Percentiles rank a stretch among this genome's conserved stretches.
These are phyloP conservation scores for Fabrea salina DNA, from an alignment of 169 alveolate genomes.

Conservation along the genomic window DNA sequence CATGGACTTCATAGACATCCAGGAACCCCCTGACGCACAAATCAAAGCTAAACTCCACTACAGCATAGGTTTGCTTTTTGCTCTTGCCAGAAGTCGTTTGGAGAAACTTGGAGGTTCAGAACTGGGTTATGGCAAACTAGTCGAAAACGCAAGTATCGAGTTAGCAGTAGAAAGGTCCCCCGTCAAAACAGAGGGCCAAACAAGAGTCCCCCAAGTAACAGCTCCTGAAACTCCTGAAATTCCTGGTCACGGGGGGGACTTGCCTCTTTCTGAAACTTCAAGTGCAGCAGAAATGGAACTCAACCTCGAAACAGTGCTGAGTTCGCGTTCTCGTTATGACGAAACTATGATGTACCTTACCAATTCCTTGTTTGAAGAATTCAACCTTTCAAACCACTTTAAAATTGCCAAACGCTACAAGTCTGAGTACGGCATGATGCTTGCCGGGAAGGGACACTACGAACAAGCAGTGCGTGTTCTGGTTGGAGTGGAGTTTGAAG, in stretches of 20 bases:
- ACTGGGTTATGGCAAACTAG: neutral
- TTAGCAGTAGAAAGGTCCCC: constrained; percentile 15
- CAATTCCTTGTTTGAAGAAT: neutral
- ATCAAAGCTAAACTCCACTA: neutral
- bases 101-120: neutral
- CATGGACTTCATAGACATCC: neutral
- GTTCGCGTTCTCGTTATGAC: neutral
- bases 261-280: neutral
- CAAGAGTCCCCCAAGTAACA: neutral
- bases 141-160: neutral
- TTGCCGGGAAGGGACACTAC: neutral
- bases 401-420: neutral
- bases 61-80: constrained; percentile 2
- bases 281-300: neutral
- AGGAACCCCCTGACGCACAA: neutral
- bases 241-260: neutral
- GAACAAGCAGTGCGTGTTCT: constrained; percentile 11
- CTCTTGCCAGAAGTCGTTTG: constrained; percentile 16
- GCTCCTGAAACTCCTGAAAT: neutral
- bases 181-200: constrained; percentile 16
- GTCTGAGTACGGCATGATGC: neutral
- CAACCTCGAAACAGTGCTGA: neutral
- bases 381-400: neutral
- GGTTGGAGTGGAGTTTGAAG: neutral
- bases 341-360: constrained; percentile 1